phyloP scores from a whole-genome alignment of 768 basidiomycete species.

The Tricholoma furcatifolium region DNA sequence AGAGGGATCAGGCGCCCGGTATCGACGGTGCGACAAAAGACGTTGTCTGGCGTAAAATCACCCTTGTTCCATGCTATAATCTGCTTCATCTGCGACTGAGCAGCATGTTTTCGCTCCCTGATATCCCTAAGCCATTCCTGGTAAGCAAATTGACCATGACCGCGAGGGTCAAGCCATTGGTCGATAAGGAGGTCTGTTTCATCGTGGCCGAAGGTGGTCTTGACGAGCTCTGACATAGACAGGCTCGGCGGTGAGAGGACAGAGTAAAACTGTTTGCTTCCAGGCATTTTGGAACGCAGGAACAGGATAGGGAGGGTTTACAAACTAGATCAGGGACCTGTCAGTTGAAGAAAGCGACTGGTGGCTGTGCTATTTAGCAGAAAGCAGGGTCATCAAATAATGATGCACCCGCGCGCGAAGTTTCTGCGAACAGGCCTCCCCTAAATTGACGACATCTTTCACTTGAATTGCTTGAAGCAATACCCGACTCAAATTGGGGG shows the following conservation, averaged over 20 bases:
- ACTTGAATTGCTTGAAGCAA: not conserved
- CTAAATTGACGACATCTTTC: constrained; percentile 17
- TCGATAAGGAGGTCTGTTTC: constrained; percentile 78
- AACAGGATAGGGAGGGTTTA: constrained; percentile 1
- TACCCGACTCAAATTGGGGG: not conserved
- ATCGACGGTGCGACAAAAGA: constrained; percentile 78
- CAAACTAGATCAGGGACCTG: constrained; percentile 2
- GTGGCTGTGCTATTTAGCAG: constrained; percentile 16
- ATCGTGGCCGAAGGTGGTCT: constrained; percentile 75
- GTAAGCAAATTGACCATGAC: constrained; percentile 60
- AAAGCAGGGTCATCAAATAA: constrained; percentile 26
- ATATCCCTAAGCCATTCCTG: constrained; percentile 76
- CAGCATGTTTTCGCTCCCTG: constrained; percentile 60
- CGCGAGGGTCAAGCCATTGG: constrained; percentile 78
- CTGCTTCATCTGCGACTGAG: constrained; percentile 46
- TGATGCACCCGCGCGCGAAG: constrained; percentile 13
- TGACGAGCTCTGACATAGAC: constrained; percentile 75
- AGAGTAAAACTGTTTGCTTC: constrained; percentile 52
- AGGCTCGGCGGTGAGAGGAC: constrained; percentile 64
- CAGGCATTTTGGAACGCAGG: constrained; percentile 35
- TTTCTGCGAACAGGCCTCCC: constrained; percentile 30
- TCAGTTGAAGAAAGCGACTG: constrained; percentile 15
- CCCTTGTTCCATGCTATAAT: constrained; percentile 65
- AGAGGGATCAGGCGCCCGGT: constrained; percentile 76
- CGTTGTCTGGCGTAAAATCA: constrained; percentile 75